Conservation (phyloP, 2,329 filamentous ascomycete genomes). For the Trichophyton simii region DNA sequence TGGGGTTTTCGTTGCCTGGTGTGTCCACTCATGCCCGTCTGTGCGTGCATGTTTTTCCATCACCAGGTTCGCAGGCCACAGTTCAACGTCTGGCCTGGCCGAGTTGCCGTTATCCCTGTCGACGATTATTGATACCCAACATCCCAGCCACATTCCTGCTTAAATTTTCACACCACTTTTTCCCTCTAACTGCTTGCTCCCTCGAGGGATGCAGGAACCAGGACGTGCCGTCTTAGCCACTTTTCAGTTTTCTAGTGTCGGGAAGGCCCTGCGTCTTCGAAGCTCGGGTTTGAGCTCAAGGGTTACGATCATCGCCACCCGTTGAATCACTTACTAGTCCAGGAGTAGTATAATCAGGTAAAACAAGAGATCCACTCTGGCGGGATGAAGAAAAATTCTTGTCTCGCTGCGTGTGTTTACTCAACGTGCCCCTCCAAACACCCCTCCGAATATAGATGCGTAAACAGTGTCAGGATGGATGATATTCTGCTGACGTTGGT, state of each 20-base stretch:
- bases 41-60: neutral
- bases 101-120: neutral
- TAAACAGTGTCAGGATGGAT: neutral
- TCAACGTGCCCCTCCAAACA: neutral
- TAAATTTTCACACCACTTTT: neutral
- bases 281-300: neutral
- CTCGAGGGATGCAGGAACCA: constrained; percentile 3
- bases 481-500: neutral
- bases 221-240: neutral
- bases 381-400: neutral
- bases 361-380: neutral
- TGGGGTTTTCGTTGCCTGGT: neutral
- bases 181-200: neutral
- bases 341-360: neutral
- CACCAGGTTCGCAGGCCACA: neutral
- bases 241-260: neutral
- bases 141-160: neutral
- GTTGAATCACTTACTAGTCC: neutral
- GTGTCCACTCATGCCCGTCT: neutral
- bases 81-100: neutral
- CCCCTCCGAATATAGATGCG: neutral
- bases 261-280: neutral
- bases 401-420: neutral
- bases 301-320: neutral
- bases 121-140: constrained; percentile 1